Base-by-base conservation (phyloP, 2,329 filamentous ascomycete species). In the Trichoderma harzianum region DNA sequence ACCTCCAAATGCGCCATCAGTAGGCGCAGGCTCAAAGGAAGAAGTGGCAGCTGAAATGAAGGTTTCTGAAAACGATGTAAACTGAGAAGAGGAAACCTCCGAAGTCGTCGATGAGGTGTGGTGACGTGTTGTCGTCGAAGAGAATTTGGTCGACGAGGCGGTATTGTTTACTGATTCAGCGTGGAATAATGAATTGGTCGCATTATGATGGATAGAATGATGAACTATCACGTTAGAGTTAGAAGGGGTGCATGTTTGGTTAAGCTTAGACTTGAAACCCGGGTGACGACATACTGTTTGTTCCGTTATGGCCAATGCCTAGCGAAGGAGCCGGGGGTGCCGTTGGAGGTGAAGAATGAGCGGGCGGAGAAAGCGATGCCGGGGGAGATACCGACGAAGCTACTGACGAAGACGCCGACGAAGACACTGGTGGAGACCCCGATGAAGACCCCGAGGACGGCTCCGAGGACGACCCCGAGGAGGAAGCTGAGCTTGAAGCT, bases 351-450 rank as follows among this genome's bases (percentile, higher is more conserved):
- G 67, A 47, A 36, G 73, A 79, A 77, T 75, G 79, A 78, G 76
- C 69, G 75, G 80, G 78, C 78, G 80, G 70, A 78, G 79, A 70
- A 61, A 72, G n/a, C 2, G 63, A 51, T 57, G 66, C 67, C 72
- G 58, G 60, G 74, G 66, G 28, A 43, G 60, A n/a, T n/a, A 24
- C 5, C 12, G 60, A 26, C 16, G 7, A n/a, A 43, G 39, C 39
- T 16, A 18, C 30, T 16, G 55, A 12, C 4, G 43, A 51, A 21
- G 8, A 30, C 5, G 16, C 26, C 12, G 28, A 28, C 10, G n/a
- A 58, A 30, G 30, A 28, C 18, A 43, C 39, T 43, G 34, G 34
- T 36, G 34, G 34, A 58, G 8, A n/a, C 11, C 16, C 26, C 2
- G 55, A 28, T 11, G n/a, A 58, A 30, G 30, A 28, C 16, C 3